Evolutionary conservation across 495 filamentous ascomycete species (phyloP).

Genomic region (Beverwykella pulmonaria): DNA sequence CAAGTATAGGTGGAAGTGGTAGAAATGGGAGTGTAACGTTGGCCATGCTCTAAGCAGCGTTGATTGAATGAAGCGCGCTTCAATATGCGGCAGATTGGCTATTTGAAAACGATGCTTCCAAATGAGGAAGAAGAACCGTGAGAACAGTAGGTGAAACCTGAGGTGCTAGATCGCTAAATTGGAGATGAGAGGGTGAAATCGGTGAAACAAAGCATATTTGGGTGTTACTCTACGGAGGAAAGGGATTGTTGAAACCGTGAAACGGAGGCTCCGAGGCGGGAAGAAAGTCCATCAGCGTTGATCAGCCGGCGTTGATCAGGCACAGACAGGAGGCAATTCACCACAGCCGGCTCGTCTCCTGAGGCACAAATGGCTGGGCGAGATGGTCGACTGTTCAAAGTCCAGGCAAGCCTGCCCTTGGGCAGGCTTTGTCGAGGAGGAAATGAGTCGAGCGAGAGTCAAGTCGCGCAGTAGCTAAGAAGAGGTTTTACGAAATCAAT

Average conservation of each 20-base stretch:
- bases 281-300: no score
- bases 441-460: background rate
- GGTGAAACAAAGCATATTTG: background rate
- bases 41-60: no score
- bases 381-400: background rate
- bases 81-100: no score
- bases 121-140: background rate
- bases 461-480: background rate
- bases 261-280: background rate
- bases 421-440: background rate
- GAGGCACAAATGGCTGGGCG: background rate
- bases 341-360: background rate
- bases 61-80: no score
- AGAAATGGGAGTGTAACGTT: no score
- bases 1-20: no score
- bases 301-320: no score
- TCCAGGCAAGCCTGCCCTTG: background rate
- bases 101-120: background rate
- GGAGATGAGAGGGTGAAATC: background rate
- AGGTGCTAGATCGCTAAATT: background rate
- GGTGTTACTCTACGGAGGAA: background rate
- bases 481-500: background rate
- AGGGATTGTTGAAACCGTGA: background rate
- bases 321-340: slow-evolving; percentile 11
- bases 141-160: slow-evolving; percentile 10